A percentile compares a stretch with the other conserved stretches of the same genome.
Evolutionary conservation across 495 filamentous ascomycete genomes (phyloP).

Genomic region (Penicillium alfredii): DNA sequence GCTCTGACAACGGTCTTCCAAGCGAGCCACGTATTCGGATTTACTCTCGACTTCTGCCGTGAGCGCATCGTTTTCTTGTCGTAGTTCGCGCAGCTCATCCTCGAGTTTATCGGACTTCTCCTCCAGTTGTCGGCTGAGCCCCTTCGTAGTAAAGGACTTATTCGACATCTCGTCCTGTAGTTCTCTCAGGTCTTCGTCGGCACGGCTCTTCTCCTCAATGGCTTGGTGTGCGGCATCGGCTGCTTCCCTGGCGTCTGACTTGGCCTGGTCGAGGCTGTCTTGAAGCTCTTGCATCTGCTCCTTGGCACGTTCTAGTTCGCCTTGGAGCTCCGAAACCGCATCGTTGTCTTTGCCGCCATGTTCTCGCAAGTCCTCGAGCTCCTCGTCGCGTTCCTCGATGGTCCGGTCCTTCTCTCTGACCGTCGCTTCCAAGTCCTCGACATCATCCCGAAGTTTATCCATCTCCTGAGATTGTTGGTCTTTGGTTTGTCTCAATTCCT

Average conservation of each 20-base stretch:
- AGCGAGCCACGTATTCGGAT: slow-evolving; percentile 26
- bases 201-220: slow-evolving; percentile 50
- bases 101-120: slow-evolving; percentile 61
- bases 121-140: slow-evolving; percentile 69
- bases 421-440: slow-evolving; percentile 61
- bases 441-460: slow-evolving; percentile 59
- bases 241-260: slow-evolving; percentile 50
- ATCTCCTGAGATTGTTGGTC: slow-evolving; percentile 47
- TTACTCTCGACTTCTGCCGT: slow-evolving; percentile 49
- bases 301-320: slow-evolving; percentile 49
- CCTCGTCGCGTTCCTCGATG: slow-evolving; percentile 60
- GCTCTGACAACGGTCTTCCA: slow-evolving; percentile 40
- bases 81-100: slow-evolving; percentile 54
- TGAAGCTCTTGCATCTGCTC: slow-evolving; percentile 57
- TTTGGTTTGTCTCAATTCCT: slow-evolving; percentile 39
- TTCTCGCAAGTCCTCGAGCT: slow-evolving; percentile 56
- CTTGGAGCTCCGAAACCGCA: slow-evolving; percentile 45
- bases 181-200: slow-evolving; percentile 48
- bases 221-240: slow-evolving; percentile 57
- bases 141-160: slow-evolving; percentile 71
- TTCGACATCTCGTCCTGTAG: slow-evolving; percentile 72
- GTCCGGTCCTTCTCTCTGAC: slow-evolving; percentile 59
- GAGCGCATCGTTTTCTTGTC: slow-evolving; percentile 49
- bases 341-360: slow-evolving; percentile 46
- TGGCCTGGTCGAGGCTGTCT: slow-evolving; percentile 48